Percentiles rank a stretch among this genome's conserved stretches.
phyloP scores from a whole-genome alignment of 257 asterid species.

The Ocimum tenuiflorum region DNA sequence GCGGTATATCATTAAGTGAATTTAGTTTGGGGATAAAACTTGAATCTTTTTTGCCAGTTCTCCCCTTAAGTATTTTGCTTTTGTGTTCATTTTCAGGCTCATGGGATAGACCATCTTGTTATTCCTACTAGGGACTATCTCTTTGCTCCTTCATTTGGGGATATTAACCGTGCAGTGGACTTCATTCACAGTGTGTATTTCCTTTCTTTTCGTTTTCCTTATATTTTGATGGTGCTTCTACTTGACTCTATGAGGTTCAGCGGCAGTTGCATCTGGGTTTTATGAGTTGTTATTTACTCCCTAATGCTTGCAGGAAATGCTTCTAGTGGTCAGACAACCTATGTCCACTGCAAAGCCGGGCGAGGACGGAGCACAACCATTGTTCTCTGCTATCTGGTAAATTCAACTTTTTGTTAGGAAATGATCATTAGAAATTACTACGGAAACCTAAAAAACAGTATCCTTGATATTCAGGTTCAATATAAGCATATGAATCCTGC shows the following conservation, averaged over 20 bases:
- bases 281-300: background rate
- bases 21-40: background rate
- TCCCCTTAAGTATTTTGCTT: background rate
- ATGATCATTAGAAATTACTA: background rate
- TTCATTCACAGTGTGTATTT: slow-evolving; percentile 63
- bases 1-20: background rate
- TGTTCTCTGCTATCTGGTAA: slow-evolving; percentile 85
- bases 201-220: background rate
- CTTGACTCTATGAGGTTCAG: background rate
- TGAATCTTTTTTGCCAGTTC: background rate
- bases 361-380: slow-evolving; percentile 95
- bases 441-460: background rate
- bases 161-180: slow-evolving; percentile 74
- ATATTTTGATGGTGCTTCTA: background rate
- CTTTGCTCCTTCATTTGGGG: slow-evolving; percentile 83
- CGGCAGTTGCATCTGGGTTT: background rate
- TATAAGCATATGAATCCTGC: slow-evolving; percentile 76
- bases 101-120: slow-evolving; percentile 82
- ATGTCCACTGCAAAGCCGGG: slow-evolving; percentile 95
- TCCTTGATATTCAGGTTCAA: slow-evolving; percentile 50
- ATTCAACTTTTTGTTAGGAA: background rate
- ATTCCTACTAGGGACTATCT: slow-evolving; percentile 94
- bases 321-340: slow-evolving; percentile 54
- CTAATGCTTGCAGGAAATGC: slow-evolving; percentile 49
- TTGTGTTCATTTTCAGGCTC: slow-evolving; percentile 49